These are phyloP conservation scores for Ambrosia artemisiifolia DNA, from an alignment of 129 eudicot species.

Conservation along the genomic window DNA sequence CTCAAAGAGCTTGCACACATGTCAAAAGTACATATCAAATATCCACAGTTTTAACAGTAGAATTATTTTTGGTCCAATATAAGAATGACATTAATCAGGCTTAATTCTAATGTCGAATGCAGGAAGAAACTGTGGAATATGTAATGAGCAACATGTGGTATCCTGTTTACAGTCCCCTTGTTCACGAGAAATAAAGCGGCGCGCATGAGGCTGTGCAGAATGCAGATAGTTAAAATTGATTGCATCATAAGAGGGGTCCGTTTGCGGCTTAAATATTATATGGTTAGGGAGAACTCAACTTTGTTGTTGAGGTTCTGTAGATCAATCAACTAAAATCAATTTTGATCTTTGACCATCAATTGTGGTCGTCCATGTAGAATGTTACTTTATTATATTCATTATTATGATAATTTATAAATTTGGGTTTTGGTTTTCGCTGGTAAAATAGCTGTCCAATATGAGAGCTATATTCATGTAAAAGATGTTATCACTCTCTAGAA, in stretches of 20 bases:
- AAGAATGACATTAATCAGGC: neutral
- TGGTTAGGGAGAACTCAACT: conserved; percentile 12
- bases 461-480: neutral
- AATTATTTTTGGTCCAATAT: neutral
- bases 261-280: conserved; percentile 15
- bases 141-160: conserved; percentile 84
- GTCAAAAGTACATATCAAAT: conserved; percentile 63
- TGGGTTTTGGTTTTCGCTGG: neutral
- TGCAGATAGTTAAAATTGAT: conserved; percentile 15
- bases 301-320: conserved; percentile 16
- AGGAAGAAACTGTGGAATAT: conserved; percentile 69
- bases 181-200: conserved; percentile 71
- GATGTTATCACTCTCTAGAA: neutral
- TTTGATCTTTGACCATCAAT: conserved; percentile 26
- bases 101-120: conserved; percentile 29
- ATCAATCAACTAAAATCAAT: conserved; percentile 9
- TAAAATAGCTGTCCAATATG: neutral
- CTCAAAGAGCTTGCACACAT: conserved; percentile 63
- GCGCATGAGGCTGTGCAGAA: neutral
- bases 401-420: conserved; percentile 9
- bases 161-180: conserved; percentile 92
- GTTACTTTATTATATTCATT: conserved; percentile 2
- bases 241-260: conserved; percentile 4
- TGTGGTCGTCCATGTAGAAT: conserved; percentile 22
- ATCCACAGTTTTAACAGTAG: conserved; percentile 2